Evolutionary conservation across 371 early-diverging fungal species (phyloP).

Genomic region (Nematocida sp.): DNA sequence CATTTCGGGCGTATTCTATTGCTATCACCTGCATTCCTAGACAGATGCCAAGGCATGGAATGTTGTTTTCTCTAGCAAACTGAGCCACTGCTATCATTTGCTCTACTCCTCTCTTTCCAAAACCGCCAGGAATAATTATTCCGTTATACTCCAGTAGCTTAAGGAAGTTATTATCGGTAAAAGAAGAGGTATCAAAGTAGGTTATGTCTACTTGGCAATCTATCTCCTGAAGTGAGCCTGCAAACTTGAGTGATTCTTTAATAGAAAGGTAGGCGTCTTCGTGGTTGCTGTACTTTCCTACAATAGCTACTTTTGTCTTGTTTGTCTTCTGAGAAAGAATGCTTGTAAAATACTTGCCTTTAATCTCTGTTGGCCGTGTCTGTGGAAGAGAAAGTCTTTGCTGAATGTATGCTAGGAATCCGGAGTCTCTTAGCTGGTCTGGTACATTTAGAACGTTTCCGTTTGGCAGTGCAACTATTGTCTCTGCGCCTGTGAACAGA

Average conservation of each 20-base stretch:
- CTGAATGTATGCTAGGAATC: conserved; percentile 54
- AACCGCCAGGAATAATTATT: conserved; percentile 97
- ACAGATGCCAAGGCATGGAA: conserved; percentile 97
- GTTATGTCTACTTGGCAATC: conserved; percentile 6
- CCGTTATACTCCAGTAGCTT: conserved; percentile 67
- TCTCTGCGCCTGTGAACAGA: conserved; percentile 82
- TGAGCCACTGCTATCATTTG: conserved; percentile 89
- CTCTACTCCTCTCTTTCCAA: conserved; percentile 88
- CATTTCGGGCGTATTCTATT: conserved; percentile 91
- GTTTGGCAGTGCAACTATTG: conserved; percentile 83
- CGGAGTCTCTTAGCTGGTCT: conserved; percentile 74
- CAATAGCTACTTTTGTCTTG: conserved; percentile 33
- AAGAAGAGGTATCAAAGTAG: conserved; percentile 38
- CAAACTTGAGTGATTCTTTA: conserved; percentile 47
- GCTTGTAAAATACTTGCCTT: conserved; percentile 6
- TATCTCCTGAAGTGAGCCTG: conserved; percentile 3
- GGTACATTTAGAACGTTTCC: conserved; percentile 91
- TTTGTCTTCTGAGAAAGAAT: neutral
- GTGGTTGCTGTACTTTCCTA: conserved; percentile 51
- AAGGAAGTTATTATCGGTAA: neutral
- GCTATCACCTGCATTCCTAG: conserved; percentile 93
- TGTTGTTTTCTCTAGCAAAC: conserved; percentile 89
- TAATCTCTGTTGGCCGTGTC: neutral
- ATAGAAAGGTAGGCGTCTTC: conserved; percentile 50
- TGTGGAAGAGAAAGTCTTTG: neutral